These are phyloP conservation scores for Yamadazyma aaseri DNA, from an alignment of 1,139 yeast genomes.

Conservation along the genomic window DNA sequence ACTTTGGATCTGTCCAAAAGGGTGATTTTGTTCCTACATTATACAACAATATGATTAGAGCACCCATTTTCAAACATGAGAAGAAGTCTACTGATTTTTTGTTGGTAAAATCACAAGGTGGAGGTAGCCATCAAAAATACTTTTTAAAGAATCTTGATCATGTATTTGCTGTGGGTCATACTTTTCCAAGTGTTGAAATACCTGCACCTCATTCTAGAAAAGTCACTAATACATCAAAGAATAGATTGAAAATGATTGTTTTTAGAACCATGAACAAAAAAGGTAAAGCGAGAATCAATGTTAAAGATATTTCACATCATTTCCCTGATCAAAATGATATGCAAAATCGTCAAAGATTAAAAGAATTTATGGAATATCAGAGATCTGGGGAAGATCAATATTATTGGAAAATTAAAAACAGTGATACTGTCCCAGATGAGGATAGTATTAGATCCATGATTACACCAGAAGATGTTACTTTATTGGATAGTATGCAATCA, in stretches of 20 bases:
- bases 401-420: slow-evolving; percentile 84
- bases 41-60: slow-evolving; percentile 87
- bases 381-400: slow-evolving; percentile 95
- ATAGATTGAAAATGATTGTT: slow-evolving; percentile 90
- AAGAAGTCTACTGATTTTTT: slow-evolving; percentile 77
- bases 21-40: slow-evolving; percentile 93
- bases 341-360: slow-evolving; percentile 93
- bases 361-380: slow-evolving; percentile 98
- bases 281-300: slow-evolving; percentile 73
- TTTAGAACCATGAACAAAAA: slow-evolving; percentile 80
- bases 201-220: slow-evolving; percentile 98
- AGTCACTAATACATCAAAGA: slow-evolving; percentile 90
- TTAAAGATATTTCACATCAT: slow-evolving; percentile 85
- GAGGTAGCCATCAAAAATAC: slow-evolving; percentile 52
- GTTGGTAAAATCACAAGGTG: slow-evolving; percentile 74
- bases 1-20: slow-evolving; percentile 93
- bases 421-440: slow-evolving; percentile 66
- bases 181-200: slow-evolving; percentile 88
- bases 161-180: slow-evolving; percentile 86
- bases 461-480: slow-evolving; percentile 85
- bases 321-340: slow-evolving; percentile 97
- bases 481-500: slow-evolving; percentile 89
- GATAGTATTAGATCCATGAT: slow-evolving; percentile 83
- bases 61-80: slow-evolving; percentile 91
- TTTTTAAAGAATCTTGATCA: slow-evolving; percentile 65